Base-by-base conservation (phyloP, 805 yeast genomes). In the Sugiyamaella lignohabitans region DNA sequence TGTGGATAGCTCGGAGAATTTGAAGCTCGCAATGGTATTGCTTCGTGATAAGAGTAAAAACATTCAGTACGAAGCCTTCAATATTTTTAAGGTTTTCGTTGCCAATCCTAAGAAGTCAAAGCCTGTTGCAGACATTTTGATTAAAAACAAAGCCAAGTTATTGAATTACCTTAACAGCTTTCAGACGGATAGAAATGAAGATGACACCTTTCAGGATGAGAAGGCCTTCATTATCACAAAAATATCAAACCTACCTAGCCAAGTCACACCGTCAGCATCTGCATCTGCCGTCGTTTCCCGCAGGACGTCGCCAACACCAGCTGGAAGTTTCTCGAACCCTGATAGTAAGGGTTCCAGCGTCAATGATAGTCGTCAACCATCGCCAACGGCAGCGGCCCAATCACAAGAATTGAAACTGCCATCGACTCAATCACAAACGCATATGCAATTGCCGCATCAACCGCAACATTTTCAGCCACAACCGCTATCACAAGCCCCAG, bases 81-180 rank as follows among this genome's bases (percentile, higher is more conserved):
- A 93, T 54, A 83, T 91, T 34, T 91, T 93, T 70, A 93, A 91
- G 67, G 84, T 89, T 35, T 87, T 93, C 65, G 88, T 88, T n/a
- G 98, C 96, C 3, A 93, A 93, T 64, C 98, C 98, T 3, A 80
- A 83, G 53, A 89, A 89, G 63, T 73, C 87, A 2, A 87, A 82
- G 62, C 79, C 82, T 5, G 80, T 93, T 2, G 67, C 76, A 45
- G 96, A 91, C 63, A 84, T 91, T 18, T 70, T 93, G 54, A 77
- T 81, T 40, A 88, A 89, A 60, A 93, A 93, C 64, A 79, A 87
- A 59, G 84, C 79, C 36, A 86, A 84, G 59, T 74, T 91, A 52
- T 63, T 89, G 34, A 71, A 72, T 27, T 87, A 86, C 60, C 74
- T 91, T 49, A 75, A 76, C 40, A 74, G 72, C 34, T 86, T 88